Conservation (phyloP, 805 yeast genomes). For the Sungouiozyma intestinalis region DNA sequence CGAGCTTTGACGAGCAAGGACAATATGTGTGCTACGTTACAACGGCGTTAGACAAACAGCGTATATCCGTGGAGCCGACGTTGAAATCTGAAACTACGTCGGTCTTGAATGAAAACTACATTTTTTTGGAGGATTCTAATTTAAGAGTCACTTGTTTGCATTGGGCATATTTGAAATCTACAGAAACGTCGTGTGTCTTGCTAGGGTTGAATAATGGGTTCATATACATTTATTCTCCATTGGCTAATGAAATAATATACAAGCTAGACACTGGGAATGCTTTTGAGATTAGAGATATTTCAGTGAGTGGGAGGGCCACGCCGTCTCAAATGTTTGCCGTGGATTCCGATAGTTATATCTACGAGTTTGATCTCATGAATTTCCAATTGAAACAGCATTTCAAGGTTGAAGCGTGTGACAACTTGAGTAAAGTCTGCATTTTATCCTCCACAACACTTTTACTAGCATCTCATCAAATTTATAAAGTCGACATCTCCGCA, state of each 20-base stretch:
- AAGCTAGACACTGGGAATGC: constrained; percentile 40
- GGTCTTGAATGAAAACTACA: constrained; percentile 24
- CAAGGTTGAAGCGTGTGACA: constrained; percentile 28
- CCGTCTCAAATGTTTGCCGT: constrained; percentile 36
- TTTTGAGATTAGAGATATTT: constrained; percentile 41
- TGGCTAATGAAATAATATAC: constrained; percentile 44
- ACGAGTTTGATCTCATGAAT: constrained; percentile 49
- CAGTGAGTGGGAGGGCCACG: constrained; percentile 30
- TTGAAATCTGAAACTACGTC: constrained; percentile 20
- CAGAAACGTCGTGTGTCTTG: constrained; percentile 40
- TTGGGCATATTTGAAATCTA: constrained; percentile 19
- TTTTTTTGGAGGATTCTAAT: constrained; percentile 19
- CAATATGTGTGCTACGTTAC: constrained; percentile 52
- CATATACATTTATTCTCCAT: constrained; percentile 57
- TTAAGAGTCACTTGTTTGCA: constrained; percentile 15
- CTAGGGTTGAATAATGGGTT: constrained; percentile 59
- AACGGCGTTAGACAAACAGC: constrained; percentile 61
- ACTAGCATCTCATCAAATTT: constrained; percentile 58
- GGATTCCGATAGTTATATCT: constrained; percentile 47
- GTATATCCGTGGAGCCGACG: constrained; percentile 52
- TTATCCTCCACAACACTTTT: constrained; percentile 31
- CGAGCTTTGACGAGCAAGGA: constrained; percentile 55
- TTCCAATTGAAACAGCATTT: constrained; percentile 35
- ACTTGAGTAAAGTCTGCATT: constrained; percentile 22
- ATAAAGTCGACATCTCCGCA: constrained; percentile 36